phyloP scores from a whole-genome alignment of 2,329 filamentous ascomycete species.

The Aureobasidium zeae region DNA sequence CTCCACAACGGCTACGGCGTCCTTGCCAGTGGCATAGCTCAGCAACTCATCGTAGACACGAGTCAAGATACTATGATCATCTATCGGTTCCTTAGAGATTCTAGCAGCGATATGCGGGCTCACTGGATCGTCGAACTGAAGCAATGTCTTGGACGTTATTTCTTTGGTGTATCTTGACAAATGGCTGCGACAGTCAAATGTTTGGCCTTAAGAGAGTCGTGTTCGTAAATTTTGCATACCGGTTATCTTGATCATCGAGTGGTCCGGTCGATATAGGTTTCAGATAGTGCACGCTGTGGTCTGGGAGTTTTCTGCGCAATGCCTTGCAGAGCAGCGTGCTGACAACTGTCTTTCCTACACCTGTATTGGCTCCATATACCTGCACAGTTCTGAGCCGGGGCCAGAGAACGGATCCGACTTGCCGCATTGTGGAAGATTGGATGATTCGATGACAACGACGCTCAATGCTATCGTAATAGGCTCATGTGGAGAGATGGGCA shows the following conservation, averaged over 20 bases:
- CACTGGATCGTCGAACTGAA: conserved; percentile 63
- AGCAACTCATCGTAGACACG: conserved; percentile 34
- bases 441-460: no score
- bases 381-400: conserved; percentile 61
- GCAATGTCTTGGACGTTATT: conserved; percentile 52
- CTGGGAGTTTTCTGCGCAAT: conserved; percentile 39
- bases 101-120: conserved; percentile 69
- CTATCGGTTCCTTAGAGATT: conserved; percentile 9
- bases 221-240: conserved; percentile 36
- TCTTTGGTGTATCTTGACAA: conserved; percentile 49
- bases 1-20: conserved; percentile 62
- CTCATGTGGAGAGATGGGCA: no score
- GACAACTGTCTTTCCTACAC: conserved; percentile 76
- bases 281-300: conserved; percentile 53
- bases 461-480: no score
- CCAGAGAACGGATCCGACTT: conserved; percentile 55
- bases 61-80: conserved; percentile 27
- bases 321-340: conserved; percentile 63
- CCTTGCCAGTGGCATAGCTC: conserved; percentile 34
- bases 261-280: conserved; percentile 78
- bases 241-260: conserved; percentile 58
- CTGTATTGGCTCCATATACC: conserved; percentile 74
- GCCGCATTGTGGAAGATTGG: conserved; percentile 20
- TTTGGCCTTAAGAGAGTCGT: conserved; percentile 5
- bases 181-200: conserved; percentile 44